phyloP scores from a whole-genome alignment of 1,284 basidiomycete species.

The Melampsora abietis-canadensis region DNA sequence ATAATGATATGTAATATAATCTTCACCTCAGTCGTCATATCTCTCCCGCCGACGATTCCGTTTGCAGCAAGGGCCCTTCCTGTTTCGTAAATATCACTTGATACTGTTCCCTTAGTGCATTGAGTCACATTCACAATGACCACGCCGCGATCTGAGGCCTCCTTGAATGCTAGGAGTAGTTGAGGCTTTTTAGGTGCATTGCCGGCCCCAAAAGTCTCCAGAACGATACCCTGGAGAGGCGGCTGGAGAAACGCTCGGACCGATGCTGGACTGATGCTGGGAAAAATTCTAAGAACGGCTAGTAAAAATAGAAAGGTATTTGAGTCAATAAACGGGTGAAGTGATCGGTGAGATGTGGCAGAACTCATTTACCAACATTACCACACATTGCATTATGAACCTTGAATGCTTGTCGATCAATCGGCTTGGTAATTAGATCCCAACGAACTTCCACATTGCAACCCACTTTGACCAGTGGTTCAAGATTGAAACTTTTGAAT shows the following conservation, averaged over 20 bases:
- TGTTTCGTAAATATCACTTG: conserved; percentile 66
- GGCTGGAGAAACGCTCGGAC: conserved; percentile 69
- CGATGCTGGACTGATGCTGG: conserved; percentile 59
- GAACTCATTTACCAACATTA: conserved; percentile 63
- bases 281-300: conserved; percentile 49
- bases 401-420: conserved; percentile 65
- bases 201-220: conserved; percentile 85
- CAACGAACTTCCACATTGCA: conserved; percentile 66
- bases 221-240: conserved; percentile 71
- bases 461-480: conserved; percentile 81
- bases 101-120: conserved; percentile 76
- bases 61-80: conserved; percentile 68
- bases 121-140: conserved; percentile 88
- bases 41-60: conserved; percentile 67
- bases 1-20: conserved; percentile 41
- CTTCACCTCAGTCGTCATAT: conserved; percentile 87
- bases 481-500: conserved; percentile 79
- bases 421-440: conserved; percentile 46
- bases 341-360: conserved; percentile 50
- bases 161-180: conserved; percentile 62
- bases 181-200: conserved; percentile 55
- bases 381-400: conserved; percentile 66
- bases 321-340: conserved; percentile 73
- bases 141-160: conserved; percentile 75
- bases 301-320: conserved; percentile 59